Evolutionary conservation across 805 yeast species (phyloP), one percentile per base, ranked within the genome.

Genomic region (Schwanniomyces pseudopolymorphus): DNA sequence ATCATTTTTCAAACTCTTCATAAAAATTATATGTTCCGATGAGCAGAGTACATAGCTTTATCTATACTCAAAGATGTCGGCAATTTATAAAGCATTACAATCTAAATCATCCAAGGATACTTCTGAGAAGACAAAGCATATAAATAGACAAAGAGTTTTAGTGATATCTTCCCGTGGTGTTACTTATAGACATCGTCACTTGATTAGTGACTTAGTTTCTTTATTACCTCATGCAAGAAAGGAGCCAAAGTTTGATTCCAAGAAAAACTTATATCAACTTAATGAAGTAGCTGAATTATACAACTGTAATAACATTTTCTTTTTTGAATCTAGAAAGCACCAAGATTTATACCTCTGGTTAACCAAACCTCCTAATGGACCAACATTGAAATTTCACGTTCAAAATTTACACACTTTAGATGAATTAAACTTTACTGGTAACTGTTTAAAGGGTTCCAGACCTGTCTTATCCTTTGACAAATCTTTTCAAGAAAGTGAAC

Each of bases 341-440:
- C 87, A 84, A 67, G 99, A 94, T 70, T 80, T 94, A 60, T 94
- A 94, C 67, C 68, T 94, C 67, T 94, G 97, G 96, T 67, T 94
- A 53, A 81, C 97, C 27, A 92, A 94, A 69, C 94, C 98, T 24
- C 99, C 99, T 37, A 92, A 94, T 65, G 99, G 99, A 1, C 99
- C 99, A 49, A 92, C 97, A 20, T 73, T 88, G 59, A 94, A 94
- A 69, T 92, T 94, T 67, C 94, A 86, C 64, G 79, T 94, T 49
- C 97, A 92, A 70, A 94, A 94, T 69, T 77, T 94, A 70, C 98
- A 94, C 68, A 94, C 98, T 27, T 81, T 90, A 76, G 96, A 91
- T 61, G 99, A 94, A 69, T 76, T 94, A 53, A 91, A 94, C 65
- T 94, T 94, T 72, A 90, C 96, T 10, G 99, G 99, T 43, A 94